Conservation (phyloP, 352 stramenopile species). For the Globisporangium radiosum region DNA sequence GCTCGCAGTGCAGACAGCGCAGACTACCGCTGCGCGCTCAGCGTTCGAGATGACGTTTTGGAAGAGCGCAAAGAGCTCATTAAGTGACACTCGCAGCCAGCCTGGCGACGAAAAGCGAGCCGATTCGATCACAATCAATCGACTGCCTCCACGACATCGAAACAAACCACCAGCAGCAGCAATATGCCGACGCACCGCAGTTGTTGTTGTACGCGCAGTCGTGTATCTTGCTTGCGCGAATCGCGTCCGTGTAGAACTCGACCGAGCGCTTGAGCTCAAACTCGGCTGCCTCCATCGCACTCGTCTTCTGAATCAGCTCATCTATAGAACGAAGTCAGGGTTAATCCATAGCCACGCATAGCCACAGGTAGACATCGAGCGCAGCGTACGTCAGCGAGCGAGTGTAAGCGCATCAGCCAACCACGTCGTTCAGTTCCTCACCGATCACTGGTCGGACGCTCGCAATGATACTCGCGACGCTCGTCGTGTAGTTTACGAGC, state of each 20-base stretch:
- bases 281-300: constrained; percentile 45
- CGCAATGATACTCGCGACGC: constrained; percentile 24
- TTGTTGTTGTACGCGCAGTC: constrained; percentile 55
- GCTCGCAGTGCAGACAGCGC: constrained; percentile 15
- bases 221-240: constrained; percentile 43
- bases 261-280: constrained; percentile 49
- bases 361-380: neutral
- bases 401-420: neutral
- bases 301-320: constrained; percentile 28
- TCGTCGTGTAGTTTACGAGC: constrained; percentile 27
- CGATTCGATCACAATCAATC: neutral
- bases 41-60: constrained; percentile 33
- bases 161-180: too few relatives aligned
- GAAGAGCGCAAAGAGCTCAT: constrained; percentile 36
- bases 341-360: neutral
- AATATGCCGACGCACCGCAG: constrained; percentile 28
- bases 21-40: constrained; percentile 30
- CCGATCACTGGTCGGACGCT: constrained; percentile 29
- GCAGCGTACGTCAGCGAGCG: neutral
- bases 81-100: constrained; percentile 40
- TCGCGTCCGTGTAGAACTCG: constrained; percentile 48
- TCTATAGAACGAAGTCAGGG: constrained; percentile 11
- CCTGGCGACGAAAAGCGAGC: constrained; percentile 11
- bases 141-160: neutral
- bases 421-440: constrained; percentile 3